Base-by-base conservation (phyloP, 495 filamentous ascomycete genomes). In the Penicillium alfredii region DNA sequence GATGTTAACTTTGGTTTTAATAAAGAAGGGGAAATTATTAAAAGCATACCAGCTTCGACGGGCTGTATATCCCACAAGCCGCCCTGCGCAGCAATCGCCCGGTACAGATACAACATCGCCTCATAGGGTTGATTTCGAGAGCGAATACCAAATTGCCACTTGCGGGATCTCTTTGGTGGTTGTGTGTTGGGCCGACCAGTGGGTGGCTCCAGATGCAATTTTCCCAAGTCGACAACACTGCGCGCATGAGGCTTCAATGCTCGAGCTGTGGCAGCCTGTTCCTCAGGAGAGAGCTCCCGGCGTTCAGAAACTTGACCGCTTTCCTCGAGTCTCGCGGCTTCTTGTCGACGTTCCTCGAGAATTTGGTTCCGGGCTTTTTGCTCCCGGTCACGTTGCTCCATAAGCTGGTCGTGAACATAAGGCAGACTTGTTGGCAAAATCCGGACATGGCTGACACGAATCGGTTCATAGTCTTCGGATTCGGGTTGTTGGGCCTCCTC, bases 121-220 rank as follows among this genome's bases (percentile, higher is more conserved):
- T 98, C 92, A 18, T 89, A 80, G 0, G 93, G 92, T 14, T 86
- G 84, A 57, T 96, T 98, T 19, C 93, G 74, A 14, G 84, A 90
- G 1, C 92, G 78, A 40, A 98, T 98, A 19, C 92, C 92, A 54
- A 97, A 98, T 60, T 97, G 93, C 92, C 92, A 98, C 40, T 86
- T 84, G 1, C 87, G 85, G 3, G 79, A 64, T 58, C 80, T 84
- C 56, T 84, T 89, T 16, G 61, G 64, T 33, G 67, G 69, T 40
- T 60, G 52, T 29, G 78, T 63, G 15, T 76, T 71, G 6, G 78
- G 73, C 8, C 77, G 77, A 44, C 77, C 76, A 31, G 82, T 81
- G 1, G 86, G 85, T 19, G 80, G 80, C 41, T 80, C 71, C 24
- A 77, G 44, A 68, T 76, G 53, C 74, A 73, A 54, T 29, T 66